Base-by-base conservation (phyloP, 2,329 filamentous ascomycete genomes). In the Xylariaceae sp. region DNA sequence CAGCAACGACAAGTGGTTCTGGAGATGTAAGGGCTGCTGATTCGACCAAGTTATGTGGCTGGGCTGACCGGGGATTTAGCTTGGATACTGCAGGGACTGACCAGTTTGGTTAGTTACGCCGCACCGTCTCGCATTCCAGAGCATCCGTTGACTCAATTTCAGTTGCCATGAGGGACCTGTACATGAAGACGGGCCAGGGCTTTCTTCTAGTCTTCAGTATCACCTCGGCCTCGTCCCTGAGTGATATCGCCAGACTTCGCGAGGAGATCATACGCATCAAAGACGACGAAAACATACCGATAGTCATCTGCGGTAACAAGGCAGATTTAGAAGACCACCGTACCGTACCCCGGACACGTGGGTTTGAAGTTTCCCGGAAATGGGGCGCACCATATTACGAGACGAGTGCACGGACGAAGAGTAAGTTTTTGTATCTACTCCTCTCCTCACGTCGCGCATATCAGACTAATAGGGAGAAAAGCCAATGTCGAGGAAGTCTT, bases 341-440 rank as follows among this genome's bases (percentile, higher is more conserved):
- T 19, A 77, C 76, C 14, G 85, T 95, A 7, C 79, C 83, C 9
- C 77, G 87, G 36, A 82, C 84, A 46, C 81, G 81, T 52, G 88
- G 86, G 4, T 94, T 94, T 58, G 76, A 83, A 21, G 76, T 94
- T 47, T 88, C 85, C n/a, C 86, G 92, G 57, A 76, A 76, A 56
- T 95, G 88, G 88, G 83, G 83, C 14, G 85, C 85, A 24, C 88
- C 88, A 1, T 95, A 94, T 61, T 95, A 94, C 58, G 88, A 95
- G 66, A 84, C 88, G 24, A 90, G 85, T 47, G 88, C 88, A 35
- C 74, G 88, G 48, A 81, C 85, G 52, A 73, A 83, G 56, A 85
- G 57, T 85, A 59, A 57, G 73, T 40, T n/a, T n/a, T n/a, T n/a
- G n/a, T n/a, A n/a, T n/a, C n/a, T n/a, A n/a, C n/a, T n/a, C n/a